Percentiles rank a stretch among this genome's conserved stretches.
Conservation (phyloP, 2,329 filamentous ascomycete species). For the Cytospora chrysosperma region DNA sequence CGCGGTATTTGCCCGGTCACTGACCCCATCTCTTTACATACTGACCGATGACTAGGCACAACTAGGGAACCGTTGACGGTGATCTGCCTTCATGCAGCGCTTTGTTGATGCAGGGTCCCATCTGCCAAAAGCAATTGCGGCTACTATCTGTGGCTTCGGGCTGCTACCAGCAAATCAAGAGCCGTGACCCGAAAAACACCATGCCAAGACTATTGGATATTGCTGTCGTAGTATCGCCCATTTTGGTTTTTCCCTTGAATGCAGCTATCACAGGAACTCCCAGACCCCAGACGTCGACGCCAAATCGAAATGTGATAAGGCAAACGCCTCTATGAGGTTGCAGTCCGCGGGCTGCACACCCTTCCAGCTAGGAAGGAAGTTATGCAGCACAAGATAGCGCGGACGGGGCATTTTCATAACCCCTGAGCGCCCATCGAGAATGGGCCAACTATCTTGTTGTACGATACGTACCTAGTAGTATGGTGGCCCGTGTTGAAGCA, state of each 20-base stretch:
- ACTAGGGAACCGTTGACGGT: neutral
- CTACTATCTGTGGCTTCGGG: neutral
- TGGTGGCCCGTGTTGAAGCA: neutral
- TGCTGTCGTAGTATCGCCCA: neutral
- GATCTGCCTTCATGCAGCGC: neutral
- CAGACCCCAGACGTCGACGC: neutral
- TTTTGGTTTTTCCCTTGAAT: neutral
- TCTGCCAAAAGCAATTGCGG: neutral
- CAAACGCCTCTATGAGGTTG: neutral
- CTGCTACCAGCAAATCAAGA: neutral
- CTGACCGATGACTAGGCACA: neutral
- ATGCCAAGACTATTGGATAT: neutral
- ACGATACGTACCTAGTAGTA: neutral
- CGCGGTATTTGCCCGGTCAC: constrained; percentile 10
- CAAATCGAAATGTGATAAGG: neutral
- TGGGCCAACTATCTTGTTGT: neutral
- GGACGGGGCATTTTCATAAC: neutral
- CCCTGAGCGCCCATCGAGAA: neutral
- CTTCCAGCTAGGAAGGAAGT: neutral
- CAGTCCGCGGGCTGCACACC: neutral
- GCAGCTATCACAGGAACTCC: neutral
- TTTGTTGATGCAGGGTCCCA: constrained; percentile 1
- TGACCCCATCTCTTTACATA: neutral
- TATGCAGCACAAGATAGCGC: neutral
- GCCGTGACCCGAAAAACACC: neutral